Percentiles rank a stretch among this genome's conserved stretches.
phyloP scores from a whole-genome alignment of 441 rosid species.

The Mallotus japonicus region DNA sequence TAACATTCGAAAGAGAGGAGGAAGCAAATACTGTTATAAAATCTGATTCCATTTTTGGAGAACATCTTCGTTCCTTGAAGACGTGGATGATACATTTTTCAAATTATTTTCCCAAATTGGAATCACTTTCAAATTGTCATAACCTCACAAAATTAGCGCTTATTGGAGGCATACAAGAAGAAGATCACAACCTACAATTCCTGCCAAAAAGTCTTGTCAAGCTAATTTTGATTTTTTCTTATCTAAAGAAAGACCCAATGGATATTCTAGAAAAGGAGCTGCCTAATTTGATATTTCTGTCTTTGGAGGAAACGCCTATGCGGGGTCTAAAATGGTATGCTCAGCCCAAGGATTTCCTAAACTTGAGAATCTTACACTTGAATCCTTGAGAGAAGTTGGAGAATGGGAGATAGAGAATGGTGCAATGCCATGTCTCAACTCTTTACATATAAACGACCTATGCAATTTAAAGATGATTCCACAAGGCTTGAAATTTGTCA shows the following conservation, averaged over 20 bases:
- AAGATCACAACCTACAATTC: background rate
- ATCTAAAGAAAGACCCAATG: constrained; percentile 13
- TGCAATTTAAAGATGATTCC: background rate
- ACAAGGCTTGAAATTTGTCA: background rate
- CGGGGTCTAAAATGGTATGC: constrained; percentile 5
- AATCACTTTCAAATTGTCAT: constrained; percentile 9
- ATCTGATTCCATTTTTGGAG: background rate
- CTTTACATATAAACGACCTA: fast-evolving
- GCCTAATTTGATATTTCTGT: constrained; percentile 3
- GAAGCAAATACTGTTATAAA: background rate
- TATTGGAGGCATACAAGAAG: background rate
- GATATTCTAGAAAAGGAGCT: background rate
- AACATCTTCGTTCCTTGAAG: background rate
- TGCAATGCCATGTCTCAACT: constrained; percentile 15
- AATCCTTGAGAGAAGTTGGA: background rate
- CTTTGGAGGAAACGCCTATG: background rate
- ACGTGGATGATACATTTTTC: background rate
- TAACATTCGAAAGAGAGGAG: background rate
- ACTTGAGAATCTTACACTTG: constrained; percentile 2
- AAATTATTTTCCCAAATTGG: background rate
- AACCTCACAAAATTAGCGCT: background rate
- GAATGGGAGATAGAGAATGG: constrained; percentile 15
- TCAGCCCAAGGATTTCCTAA: background rate
- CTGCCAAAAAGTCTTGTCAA: background rate
- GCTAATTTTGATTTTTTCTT: background rate